Evolutionary conservation across 1,284 basidiomycete species (phyloP).

Genomic region (Pseudozyma pruni): DNA sequence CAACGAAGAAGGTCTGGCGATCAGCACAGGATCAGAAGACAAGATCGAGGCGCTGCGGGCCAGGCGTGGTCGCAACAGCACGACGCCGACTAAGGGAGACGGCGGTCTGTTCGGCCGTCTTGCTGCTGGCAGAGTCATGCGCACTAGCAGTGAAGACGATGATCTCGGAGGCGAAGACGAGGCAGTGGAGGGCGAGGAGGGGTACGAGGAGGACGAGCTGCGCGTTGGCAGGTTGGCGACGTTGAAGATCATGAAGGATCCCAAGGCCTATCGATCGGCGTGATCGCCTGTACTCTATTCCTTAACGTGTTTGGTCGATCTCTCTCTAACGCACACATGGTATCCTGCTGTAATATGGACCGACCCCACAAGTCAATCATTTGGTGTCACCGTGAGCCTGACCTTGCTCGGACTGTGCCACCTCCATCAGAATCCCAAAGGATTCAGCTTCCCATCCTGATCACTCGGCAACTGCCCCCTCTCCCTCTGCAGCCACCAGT

Average conservation of each 20-base stretch:
- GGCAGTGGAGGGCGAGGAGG: conserved; percentile 40
- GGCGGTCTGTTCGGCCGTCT: conserved; percentile 18
- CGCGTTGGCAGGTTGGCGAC: conserved; percentile 49
- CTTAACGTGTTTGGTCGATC: background rate
- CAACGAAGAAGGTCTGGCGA: conserved; percentile 85
- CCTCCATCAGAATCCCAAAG: conserved; percentile 21
- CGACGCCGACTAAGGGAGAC: conserved; percentile 28
- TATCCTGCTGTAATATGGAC: background rate
- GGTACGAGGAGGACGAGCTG: conserved; percentile 46
- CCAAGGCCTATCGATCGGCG: conserved; percentile 55
- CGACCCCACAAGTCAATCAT: too few species aligned
- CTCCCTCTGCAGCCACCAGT: conserved; percentile 52
- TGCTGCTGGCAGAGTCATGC: conserved; percentile 30
- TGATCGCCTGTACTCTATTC: conserved; percentile 13
- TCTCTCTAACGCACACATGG: conserved; percentile 7
- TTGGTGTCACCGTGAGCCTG: too few species aligned
- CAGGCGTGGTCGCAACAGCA: conserved; percentile 38
- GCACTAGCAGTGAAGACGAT: conserved; percentile 69
- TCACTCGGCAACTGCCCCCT: conserved; percentile 19
- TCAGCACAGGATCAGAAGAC: conserved; percentile 49
- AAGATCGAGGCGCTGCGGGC: conserved; percentile 40
- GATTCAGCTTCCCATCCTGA: conserved; percentile 17
- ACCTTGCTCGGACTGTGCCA: background rate
- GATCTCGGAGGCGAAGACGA: conserved; percentile 62
- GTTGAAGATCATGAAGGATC: conserved; percentile 60